A percentile compares a stretch with the other conserved stretches of the same genome.
These are phyloP conservation scores for Lachnellula suecica DNA, from an alignment of 2,329 filamentous ascomycete genomes.

Conservation along the genomic window DNA sequence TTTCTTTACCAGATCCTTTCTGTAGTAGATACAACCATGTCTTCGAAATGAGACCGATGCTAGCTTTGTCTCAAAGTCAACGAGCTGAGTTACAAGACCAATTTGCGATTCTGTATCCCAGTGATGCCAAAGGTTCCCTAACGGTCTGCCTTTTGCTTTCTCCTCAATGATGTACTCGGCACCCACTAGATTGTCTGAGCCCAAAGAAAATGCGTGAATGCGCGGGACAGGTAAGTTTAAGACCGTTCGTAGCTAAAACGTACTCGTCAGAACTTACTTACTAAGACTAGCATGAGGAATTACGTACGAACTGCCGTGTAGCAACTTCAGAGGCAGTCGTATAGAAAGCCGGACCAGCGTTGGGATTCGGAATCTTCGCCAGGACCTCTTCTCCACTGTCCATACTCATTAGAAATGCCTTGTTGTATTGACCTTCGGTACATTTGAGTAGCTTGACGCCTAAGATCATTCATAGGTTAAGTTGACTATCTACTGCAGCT, in stretches of 20 bases:
- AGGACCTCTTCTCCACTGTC: slow-evolving; percentile 21
- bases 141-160: slow-evolving; percentile 29
- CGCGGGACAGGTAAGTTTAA: slow-evolving; percentile 18
- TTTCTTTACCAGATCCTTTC: slow-evolving; percentile 19
- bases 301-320: slow-evolving; percentile 19
- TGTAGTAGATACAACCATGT: slow-evolving; percentile 26
- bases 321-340: slow-evolving; percentile 23
- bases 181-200: slow-evolving; percentile 19
- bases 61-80: slow-evolving; percentile 30
- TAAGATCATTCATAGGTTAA: slow-evolving; percentile 9
- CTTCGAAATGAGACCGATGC: slow-evolving; percentile 23
- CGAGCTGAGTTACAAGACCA: slow-evolving; percentile 26
- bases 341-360: slow-evolving; percentile 20
- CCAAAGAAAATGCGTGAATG: slow-evolving; percentile 16
- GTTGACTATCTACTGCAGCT: background rate
- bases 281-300: background rate
- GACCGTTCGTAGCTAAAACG: slow-evolving; percentile 13
- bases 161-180: slow-evolving; percentile 26
- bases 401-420: slow-evolving; percentile 23
- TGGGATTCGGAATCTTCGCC: slow-evolving; percentile 22
- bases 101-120: slow-evolving; percentile 28
- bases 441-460: slow-evolving; percentile 20
- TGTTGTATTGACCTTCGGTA: slow-evolving; percentile 20
- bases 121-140: slow-evolving; percentile 31
- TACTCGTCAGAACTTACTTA: slow-evolving; percentile 7